Conservation (phyloP, 352 stramenopile genomes). For the Pythium insidiosum region DNA sequence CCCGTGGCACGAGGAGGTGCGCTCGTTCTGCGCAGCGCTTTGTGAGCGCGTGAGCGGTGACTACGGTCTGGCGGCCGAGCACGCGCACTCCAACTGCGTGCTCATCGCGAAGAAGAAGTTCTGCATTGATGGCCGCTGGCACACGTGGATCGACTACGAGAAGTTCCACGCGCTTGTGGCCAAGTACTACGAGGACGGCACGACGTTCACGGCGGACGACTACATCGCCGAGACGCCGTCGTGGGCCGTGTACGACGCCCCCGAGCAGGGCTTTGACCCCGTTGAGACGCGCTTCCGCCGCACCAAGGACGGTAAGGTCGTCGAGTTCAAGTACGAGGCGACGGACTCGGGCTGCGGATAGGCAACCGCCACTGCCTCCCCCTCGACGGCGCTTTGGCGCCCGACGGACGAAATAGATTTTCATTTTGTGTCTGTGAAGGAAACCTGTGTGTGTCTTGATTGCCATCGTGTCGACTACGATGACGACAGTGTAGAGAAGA, state of each 20-base stretch:
- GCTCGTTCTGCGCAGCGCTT: slow-evolving; percentile 84
- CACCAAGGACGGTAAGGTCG: slow-evolving; percentile 82
- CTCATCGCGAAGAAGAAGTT: slow-evolving; percentile 91
- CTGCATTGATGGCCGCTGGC: slow-evolving; percentile 88
- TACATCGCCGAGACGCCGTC: slow-evolving; percentile 91
- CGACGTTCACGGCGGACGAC: slow-evolving; percentile 88
- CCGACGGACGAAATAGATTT: not conserved
- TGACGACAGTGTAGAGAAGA: slow-evolving; percentile 56
- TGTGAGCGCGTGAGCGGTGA: slow-evolving; percentile 69
- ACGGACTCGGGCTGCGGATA: slow-evolving; percentile 82
- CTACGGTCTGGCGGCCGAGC: slow-evolving; percentile 93
- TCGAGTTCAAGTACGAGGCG: slow-evolving; percentile 78
- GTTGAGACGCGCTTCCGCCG: slow-evolving; percentile 88
- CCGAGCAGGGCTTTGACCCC: slow-evolving; percentile 96
- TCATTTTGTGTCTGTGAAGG: too few species aligned
- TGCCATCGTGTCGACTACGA: too few species aligned
- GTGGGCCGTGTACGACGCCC: slow-evolving; percentile 95
- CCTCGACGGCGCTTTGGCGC: too few species aligned
- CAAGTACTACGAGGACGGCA: slow-evolving; percentile 76
- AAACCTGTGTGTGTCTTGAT: too few species aligned
- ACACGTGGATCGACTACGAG: slow-evolving; percentile 99
- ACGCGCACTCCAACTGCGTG: slow-evolving; percentile 95
- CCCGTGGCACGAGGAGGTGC: slow-evolving; percentile 97
- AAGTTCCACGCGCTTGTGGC: slow-evolving; percentile 91
- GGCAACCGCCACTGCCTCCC: too few species aligned